Evolutionary conservation across 108 stramenopile genomes (phyloP).

Genomic region (Aureococcus anophagefferens): DNA sequence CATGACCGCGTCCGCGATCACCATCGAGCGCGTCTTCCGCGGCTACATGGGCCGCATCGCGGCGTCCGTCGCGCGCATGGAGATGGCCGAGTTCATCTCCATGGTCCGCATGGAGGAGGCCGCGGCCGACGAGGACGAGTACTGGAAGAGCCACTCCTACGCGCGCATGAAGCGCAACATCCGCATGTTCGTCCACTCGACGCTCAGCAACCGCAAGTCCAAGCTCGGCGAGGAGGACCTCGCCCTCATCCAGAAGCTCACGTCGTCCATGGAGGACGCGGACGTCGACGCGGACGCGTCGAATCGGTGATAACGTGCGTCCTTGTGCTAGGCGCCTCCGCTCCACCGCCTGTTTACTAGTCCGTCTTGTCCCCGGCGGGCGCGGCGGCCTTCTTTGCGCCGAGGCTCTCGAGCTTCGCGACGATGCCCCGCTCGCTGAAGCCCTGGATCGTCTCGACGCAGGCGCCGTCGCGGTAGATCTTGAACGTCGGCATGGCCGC

Average conservation of each 20-base stretch:
- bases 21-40: constrained; percentile 31
- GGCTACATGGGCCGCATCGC: constrained; percentile 21
- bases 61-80: constrained; percentile 11
- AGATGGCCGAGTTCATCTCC: constrained; percentile 39
- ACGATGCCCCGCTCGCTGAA: neutral
- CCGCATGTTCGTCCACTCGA: too few relatives aligned
- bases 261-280: too few relatives aligned
- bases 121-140: constrained; percentile 31
- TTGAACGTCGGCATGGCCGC: constrained; percentile 24
- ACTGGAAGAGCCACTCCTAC: constrained; percentile 25
- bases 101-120: constrained; percentile 27
- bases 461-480: neutral
- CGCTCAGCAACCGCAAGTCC: too few relatives aligned
- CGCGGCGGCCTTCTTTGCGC: too few relatives aligned
- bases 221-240: too few relatives aligned
- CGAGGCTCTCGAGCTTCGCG: too few relatives aligned
- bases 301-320: too few relatives aligned
- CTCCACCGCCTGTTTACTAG: too few relatives aligned
- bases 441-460: neutral
- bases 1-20: constrained; percentile 22
- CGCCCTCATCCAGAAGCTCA: too few relatives aligned
- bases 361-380: too few relatives aligned
- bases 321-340: too few relatives aligned
- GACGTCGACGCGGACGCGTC: too few relatives aligned
- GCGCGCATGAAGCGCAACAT: constrained; percentile 14